A percentile compares a stretch with the other conserved stretches of the same genome.
Conservation (phyloP, 208 protist species). For the Angomonas desouzai region DNA sequence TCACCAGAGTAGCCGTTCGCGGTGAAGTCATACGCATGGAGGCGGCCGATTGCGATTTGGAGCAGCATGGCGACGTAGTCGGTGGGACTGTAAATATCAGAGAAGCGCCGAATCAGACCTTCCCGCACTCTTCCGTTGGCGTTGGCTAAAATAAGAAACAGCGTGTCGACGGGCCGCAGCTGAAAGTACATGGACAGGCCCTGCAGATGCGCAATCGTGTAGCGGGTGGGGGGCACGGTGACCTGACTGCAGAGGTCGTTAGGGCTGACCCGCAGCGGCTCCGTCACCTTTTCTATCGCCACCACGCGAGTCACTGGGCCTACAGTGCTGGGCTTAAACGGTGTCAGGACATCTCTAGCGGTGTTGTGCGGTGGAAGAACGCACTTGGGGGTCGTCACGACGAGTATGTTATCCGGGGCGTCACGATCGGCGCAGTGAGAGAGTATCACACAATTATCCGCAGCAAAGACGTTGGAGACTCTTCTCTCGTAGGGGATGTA, state of each 20-base stretch:
- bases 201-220: slow-evolving; percentile 72
- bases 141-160: slow-evolving; percentile 70
- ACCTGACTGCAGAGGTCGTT: slow-evolving; percentile 79
- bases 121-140: slow-evolving; percentile 45
- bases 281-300: slow-evolving; percentile 57
- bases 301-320: slow-evolving; percentile 63
- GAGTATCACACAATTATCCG: slow-evolving; percentile 38
- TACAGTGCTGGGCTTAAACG: slow-evolving; percentile 46
- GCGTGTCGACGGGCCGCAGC: slow-evolving; percentile 77
- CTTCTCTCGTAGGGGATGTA: slow-evolving; percentile 37
- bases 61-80: slow-evolving; percentile 88
- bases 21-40: slow-evolving; percentile 7
- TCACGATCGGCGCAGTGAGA: slow-evolving; percentile 30
- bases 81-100: slow-evolving; percentile 47
- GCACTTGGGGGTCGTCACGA: slow-evolving; percentile 47
- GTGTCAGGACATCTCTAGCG: slow-evolving; percentile 58
- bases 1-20: slow-evolving; percentile 3
- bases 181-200: slow-evolving; percentile 76
- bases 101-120: slow-evolving; percentile 67
- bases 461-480: slow-evolving; percentile 68
- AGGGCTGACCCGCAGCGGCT: slow-evolving; percentile 23
- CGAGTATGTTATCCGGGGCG: slow-evolving; percentile 46
- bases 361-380: slow-evolving; percentile 65
- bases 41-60: slow-evolving; percentile 67
- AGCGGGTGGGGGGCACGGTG: slow-evolving; percentile 40